Percentiles rank a stretch among this genome's conserved stretches.
phyloP scores from a whole-genome alignment of 225 moss, liverwort and hornwort species.

The Bryoerythrophyllum caledonicum region DNA sequence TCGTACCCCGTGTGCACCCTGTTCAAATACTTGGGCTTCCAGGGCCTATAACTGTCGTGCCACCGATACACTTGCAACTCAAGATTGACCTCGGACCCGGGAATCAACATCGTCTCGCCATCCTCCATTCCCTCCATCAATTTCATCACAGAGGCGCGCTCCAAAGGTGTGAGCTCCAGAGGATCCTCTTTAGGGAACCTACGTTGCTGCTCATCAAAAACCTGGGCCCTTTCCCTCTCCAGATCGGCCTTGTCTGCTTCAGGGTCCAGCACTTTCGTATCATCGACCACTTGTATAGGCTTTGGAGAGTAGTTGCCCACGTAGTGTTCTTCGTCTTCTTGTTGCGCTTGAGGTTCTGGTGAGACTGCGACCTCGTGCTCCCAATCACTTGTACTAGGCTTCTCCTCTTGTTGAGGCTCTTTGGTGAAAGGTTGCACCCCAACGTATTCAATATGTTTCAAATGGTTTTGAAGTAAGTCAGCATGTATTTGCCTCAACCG shows the following conservation, averaged over 20 bases:
- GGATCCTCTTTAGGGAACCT: slow-evolving; percentile 74
- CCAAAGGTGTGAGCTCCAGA: slow-evolving; percentile 71
- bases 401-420: slow-evolving; percentile 44
- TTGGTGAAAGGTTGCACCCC: slow-evolving; percentile 33
- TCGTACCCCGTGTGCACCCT: slow-evolving; percentile 96
- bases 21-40: slow-evolving; percentile 95
- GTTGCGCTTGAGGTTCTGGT: slow-evolving; percentile 49
- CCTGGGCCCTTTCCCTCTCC: slow-evolving; percentile 78
- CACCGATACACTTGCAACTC: slow-evolving; percentile 99
- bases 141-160: slow-evolving; percentile 78
- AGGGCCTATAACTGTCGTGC: slow-evolving; percentile 93
- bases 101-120: slow-evolving; percentile 82
- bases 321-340: slow-evolving; percentile 67
- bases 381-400: slow-evolving; percentile 28
- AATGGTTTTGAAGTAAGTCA: slow-evolving; percentile 75
- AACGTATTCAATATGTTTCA: slow-evolving; percentile 64
- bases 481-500: slow-evolving; percentile 77
- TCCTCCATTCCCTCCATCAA: slow-evolving; percentile 97
- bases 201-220: slow-evolving; percentile 86
- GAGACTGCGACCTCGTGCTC: slow-evolving; percentile 64
- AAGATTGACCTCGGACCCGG: slow-evolving; percentile 84
- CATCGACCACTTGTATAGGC: slow-evolving; percentile 68
- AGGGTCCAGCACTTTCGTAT: slow-evolving; percentile 73
- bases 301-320: slow-evolving; percentile 86
- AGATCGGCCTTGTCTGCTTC: slow-evolving; percentile 84